phyloP scores from a whole-genome alignment of 176 grass and related monocot genomes.

The Thinopyrum elongatum region DNA sequence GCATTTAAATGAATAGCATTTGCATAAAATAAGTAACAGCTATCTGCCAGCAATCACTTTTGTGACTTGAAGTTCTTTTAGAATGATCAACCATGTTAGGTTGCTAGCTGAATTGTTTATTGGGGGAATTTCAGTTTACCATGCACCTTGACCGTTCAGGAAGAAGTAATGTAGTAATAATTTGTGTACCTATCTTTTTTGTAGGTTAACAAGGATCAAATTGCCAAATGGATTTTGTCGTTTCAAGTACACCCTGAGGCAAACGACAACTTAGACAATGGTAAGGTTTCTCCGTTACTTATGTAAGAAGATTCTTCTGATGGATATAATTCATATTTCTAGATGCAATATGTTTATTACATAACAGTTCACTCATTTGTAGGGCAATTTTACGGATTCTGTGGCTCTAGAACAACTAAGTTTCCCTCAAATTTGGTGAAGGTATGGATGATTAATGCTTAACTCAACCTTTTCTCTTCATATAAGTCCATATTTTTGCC shows the following conservation, averaged over 20 bases:
- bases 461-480: neutral
- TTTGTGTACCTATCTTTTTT: neutral
- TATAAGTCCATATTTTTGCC: neutral
- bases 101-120: conserved; percentile 2
- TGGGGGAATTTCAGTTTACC: neutral
- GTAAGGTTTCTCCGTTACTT: conserved; percentile 42
- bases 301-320: neutral
- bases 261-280: conserved; percentile 23
- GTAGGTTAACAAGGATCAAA: conserved; percentile 77
- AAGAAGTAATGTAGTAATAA: neutral
- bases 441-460: conserved; percentile 21
- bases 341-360: neutral
- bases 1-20: neutral
- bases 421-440: conserved; percentile 37
- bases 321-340: neutral
- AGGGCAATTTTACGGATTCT: conserved; percentile 89
- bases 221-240: conserved; percentile 76
- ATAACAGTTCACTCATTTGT: neutral
- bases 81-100: neutral
- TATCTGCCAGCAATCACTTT: neutral
- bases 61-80: neutral
- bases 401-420: conserved; percentile 77
- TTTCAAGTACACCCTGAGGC: conserved; percentile 70
- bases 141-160: neutral
- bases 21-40: neutral